Conservation (phyloP, 805 yeast species). For the Starmerella geochares region DNA sequence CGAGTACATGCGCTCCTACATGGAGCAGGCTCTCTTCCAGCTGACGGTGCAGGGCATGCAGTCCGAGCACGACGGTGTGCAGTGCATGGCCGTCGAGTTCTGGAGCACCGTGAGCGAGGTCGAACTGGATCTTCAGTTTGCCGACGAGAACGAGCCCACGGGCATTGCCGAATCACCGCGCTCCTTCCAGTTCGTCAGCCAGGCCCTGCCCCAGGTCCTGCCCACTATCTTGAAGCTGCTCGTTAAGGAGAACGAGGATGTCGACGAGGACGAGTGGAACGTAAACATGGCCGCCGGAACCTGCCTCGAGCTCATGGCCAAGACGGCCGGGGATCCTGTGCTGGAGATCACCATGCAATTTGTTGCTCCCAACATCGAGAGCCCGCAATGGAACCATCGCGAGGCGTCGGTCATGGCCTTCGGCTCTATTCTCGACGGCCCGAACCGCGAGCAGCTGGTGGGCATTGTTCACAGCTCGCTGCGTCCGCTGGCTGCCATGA, state of each 20-base stretch:
- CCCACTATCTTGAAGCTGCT: constrained; percentile 75
- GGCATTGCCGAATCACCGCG: constrained; percentile 35
- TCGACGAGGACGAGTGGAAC: constrained; percentile 89
- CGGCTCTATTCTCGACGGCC: constrained; percentile 94
- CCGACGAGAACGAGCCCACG: constrained; percentile 33
- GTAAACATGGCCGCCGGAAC: constrained; percentile 99
- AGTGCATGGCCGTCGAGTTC: constrained; percentile 97
- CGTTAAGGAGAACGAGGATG: constrained; percentile 84
- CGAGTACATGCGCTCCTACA: constrained; percentile 79
- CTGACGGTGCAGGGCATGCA: constrained; percentile 88
- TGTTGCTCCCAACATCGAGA: constrained; percentile 62
- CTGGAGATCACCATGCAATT: constrained; percentile 76
- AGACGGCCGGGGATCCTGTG: constrained; percentile 74
- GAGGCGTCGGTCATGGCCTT: constrained; percentile 99
- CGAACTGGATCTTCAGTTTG: constrained; percentile 66
- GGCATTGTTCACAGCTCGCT: constrained; percentile 70
- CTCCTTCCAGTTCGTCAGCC: constrained; percentile 69
- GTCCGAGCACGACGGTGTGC: constrained; percentile 69
- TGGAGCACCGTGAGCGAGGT: constrained; percentile 99
- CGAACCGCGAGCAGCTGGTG: constrained; percentile 61
- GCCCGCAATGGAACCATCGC: constrained; percentile 67
- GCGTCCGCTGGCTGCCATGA: constrained; percentile 62
- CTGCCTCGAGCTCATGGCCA: constrained; percentile 87
- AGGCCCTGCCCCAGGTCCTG: constrained; percentile 73
- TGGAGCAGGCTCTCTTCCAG: constrained; percentile 92